A percentile compares a stretch with the other conserved stretches of the same genome.
Conservation (phyloP, 192 early-diverging fungal genomes). For the Mortierella antarctica region DNA sequence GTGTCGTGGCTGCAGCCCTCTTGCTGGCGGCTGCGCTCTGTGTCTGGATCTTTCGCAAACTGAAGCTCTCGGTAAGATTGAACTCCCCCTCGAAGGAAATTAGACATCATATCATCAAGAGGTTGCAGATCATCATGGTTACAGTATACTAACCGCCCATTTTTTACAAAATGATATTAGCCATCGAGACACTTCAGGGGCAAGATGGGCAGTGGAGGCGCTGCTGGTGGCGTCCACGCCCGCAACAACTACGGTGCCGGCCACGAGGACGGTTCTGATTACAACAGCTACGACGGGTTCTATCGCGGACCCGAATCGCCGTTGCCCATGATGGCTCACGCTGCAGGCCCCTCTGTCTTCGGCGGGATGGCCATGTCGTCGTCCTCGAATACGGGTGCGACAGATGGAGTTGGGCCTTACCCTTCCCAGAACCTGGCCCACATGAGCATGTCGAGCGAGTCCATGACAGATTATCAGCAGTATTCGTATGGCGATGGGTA, state of each 20-base stretch:
- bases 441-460: conserved; percentile 26
- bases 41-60: conserved; percentile 54
- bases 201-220: conserved; percentile 15
- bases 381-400: background rate
- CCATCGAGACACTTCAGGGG: conserved; percentile 40
- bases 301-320: background rate
- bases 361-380: background rate
- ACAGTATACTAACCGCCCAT: background rate
- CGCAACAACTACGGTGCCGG: background rate
- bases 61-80: conserved; percentile 44
- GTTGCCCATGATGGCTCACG: background rate
- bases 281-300: conserved; percentile 11
- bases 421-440: conserved; percentile 6
- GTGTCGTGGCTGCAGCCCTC: conserved; percentile 21
- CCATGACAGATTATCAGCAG: conserved; percentile 10
- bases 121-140: background rate
- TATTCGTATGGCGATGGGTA: background rate
- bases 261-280: conserved; percentile 2
- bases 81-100: background rate
- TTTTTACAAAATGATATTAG: conserved; percentile 9
- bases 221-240: background rate
- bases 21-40: conserved; percentile 24
- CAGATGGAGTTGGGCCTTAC: background rate
- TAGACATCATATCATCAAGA: no score
- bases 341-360: background rate